phyloP scores from a whole-genome alignment of 208 protist genomes.

The Wallacemonas sp. region DNA sequence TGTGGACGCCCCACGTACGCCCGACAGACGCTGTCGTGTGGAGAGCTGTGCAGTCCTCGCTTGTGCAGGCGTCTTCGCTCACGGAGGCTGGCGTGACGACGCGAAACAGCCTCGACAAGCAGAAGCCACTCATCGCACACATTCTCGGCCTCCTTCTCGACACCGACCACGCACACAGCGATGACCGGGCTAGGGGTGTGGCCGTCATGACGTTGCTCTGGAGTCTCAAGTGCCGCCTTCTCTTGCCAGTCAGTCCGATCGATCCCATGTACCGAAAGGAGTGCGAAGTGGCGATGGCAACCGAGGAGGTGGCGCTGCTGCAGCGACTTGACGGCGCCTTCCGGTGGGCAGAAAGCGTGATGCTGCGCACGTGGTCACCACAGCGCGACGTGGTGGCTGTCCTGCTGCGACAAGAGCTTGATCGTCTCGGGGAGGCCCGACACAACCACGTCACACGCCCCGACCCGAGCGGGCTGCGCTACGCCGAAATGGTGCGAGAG shows the following conservation, averaged over 20 bases:
- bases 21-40: not conserved
- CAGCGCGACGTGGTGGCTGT: slow-evolving; percentile 32
- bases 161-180: not conserved
- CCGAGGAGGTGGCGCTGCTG: slow-evolving; percentile 41
- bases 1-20: slow-evolving; percentile 4
- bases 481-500: slow-evolving; percentile 62
- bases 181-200: not conserved
- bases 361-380: slow-evolving; percentile 40
- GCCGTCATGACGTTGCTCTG: slow-evolving; percentile 50
- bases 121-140: slow-evolving; percentile 20
- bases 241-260: slow-evolving; percentile 74
- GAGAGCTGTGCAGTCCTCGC: not conserved
- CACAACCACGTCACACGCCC: slow-evolving; percentile 49
- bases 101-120: slow-evolving; percentile 13
- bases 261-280: slow-evolving; percentile 76
- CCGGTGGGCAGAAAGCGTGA: slow-evolving; percentile 49
- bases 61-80: not conserved
- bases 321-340: slow-evolving; percentile 56
- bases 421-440: slow-evolving; percentile 21
- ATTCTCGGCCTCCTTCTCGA: slow-evolving; percentile 1
- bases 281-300: slow-evolving; percentile 39
- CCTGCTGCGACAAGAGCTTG: slow-evolving; percentile 39
- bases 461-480: slow-evolving; percentile 61
- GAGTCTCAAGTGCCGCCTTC: slow-evolving; percentile 73
- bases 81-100: slow-evolving; percentile 3